Evolutionary conservation across 129 eudicot genomes (phyloP), one percentile per base, ranked within the genome.

Genomic region (Gnaphalium uliginosum): DNA sequence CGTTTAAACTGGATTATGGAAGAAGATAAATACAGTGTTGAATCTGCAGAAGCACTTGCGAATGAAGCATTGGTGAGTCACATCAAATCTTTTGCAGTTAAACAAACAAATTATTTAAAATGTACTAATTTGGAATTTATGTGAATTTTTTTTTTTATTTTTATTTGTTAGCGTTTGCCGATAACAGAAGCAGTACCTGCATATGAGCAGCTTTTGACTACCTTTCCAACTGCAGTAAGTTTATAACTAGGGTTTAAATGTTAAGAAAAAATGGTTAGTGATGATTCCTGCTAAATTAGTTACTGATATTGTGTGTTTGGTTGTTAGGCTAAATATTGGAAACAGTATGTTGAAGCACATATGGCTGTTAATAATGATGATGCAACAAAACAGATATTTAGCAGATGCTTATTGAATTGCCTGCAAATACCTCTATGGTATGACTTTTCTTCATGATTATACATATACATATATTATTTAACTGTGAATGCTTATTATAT

Each of bases 341-440:
- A 89, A 89, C 99, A 95, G 66, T 95, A 91, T 89, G 96, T 91
- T 32, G 99, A 95, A 80, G 99, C 97, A 77, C 86, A 89, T 74
- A 91, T 95, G 96, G 92, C 82, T 83, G 92, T 80, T 26, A 89
- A 87, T 77, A 91, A 95, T 77, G 97, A 95, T 69, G 99, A 91
- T 67, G 96, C 96, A 24, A 85, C 91, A 56, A 95, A 83, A 65
- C 97, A 91, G 80, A 80, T 91, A 30, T 95, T 95, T 81, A 95
- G 97, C 76, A 89, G 99, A 26, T 91, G 99, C 81, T 81, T 95
- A n/a, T 86, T 95, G 85, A 89, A 81, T 78, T 91, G 99, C 84
- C 84, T 87, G 70, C 94, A 95, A 30, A 79, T 91, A 68, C 92
- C 99, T 81, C 95, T 95, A 58, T 95, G 99, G 99, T 91, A 87